These are phyloP conservation scores for Amanita phalloides DNA, from an alignment of 768 basidiomycete species.

Conservation along the genomic window DNA sequence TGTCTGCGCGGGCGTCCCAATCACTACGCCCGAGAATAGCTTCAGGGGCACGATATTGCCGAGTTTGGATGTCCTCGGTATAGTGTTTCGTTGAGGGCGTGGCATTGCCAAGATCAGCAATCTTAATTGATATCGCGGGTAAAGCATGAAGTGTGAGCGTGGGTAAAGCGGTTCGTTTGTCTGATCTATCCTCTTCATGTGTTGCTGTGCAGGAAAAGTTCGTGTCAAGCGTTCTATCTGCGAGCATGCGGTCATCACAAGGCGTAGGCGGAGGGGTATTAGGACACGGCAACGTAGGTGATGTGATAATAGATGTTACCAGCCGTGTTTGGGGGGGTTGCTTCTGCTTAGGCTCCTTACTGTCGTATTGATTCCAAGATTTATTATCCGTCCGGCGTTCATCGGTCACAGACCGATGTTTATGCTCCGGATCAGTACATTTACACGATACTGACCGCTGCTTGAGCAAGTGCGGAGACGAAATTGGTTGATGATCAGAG, in stretches of 20 bases:
- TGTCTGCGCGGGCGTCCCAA: conserved; percentile 80
- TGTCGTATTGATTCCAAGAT: conserved; percentile 9
- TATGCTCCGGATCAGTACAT: conserved; percentile 15
- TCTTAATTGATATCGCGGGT: conserved; percentile 71
- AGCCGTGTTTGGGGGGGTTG: conserved; percentile 10
- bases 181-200: background rate
- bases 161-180: background rate
- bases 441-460: conserved; percentile 20
- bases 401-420: conserved; percentile 8
- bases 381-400: conserved; percentile 12
- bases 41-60: conserved; percentile 92
- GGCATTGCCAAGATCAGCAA: conserved; percentile 91
- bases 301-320: conserved; percentile 17
- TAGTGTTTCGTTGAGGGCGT: conserved; percentile 86
- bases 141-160: conserved; percentile 2
- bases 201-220: background rate
- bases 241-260: background rate
- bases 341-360: background rate
- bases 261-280: conserved; percentile 19
- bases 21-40: conserved; percentile 81
- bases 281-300: conserved; percentile 16
- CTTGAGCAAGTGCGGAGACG: conserved; percentile 29
- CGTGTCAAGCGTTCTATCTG: background rate
- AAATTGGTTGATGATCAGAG: conserved; percentile 28
- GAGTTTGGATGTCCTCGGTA: conserved; percentile 94